A percentile compares a stretch with the other conserved stretches of the same genome.
Conservation (phyloP, 768 basidiomycete species). For the Russula brevipes region DNA sequence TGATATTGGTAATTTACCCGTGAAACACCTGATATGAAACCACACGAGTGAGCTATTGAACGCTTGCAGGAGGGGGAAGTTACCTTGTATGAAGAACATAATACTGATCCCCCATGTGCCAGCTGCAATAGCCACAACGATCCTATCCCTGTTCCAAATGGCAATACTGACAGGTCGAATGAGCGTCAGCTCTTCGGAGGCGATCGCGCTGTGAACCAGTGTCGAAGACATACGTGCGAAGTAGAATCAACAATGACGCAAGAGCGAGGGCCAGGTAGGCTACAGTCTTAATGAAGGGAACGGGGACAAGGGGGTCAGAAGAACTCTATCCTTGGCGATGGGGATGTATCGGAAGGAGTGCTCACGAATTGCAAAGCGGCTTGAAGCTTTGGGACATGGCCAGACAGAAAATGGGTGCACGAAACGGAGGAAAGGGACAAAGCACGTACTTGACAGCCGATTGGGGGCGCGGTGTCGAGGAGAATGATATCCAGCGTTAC, state of each 20-base stretch:
- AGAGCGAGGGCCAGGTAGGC: background rate
- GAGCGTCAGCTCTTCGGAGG: background rate
- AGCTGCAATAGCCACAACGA: background rate
- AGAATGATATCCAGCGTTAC: background rate
- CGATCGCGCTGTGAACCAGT: background rate
- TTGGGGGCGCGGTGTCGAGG: background rate
- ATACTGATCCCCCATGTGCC: background rate
- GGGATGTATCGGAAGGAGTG: background rate
- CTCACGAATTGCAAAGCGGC: background rate
- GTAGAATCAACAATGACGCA: slow-evolving; percentile 4
- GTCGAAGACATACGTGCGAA: slow-evolving; percentile 11
- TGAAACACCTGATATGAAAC: background rate
- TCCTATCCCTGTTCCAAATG: slow-evolving; percentile 1
- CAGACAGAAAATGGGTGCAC: background rate
- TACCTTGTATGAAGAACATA: slow-evolving; percentile 1
- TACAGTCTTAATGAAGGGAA: background rate
- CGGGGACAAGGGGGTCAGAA: background rate
- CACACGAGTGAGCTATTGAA: too few species aligned
- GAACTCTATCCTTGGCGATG: background rate
- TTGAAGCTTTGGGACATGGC: background rate
- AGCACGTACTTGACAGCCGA: background rate
- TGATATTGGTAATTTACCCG: background rate
- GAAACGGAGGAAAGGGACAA: background rate
- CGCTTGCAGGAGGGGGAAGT: background rate
- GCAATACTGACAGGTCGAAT: background rate